These are phyloP conservation scores for Aspergillus calidoustus DNA, from an alignment of 2,329 filamentous ascomycete species.

Conservation along the genomic window DNA sequence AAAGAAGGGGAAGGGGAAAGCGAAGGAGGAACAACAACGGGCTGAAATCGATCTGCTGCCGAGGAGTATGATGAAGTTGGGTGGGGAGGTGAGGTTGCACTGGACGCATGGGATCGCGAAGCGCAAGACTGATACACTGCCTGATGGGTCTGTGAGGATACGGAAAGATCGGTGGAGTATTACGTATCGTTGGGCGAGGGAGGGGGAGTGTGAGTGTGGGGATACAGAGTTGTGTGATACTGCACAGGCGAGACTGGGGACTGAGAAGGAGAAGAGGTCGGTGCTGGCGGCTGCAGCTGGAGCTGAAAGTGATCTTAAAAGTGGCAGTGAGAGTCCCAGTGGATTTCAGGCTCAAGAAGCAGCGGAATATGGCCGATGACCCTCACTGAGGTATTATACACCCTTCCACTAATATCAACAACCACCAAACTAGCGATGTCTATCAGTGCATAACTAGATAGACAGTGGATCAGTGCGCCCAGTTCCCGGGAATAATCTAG, in stretches of 20 bases:
- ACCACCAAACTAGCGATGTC: background rate
- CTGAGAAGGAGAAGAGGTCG: conserved; percentile 54
- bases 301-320: background rate
- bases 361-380: background rate
- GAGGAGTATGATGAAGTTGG: conserved; percentile 58
- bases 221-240: conserved; percentile 57
- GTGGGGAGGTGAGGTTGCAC: conserved; percentile 55
- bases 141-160: conserved; percentile 51
- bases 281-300: conserved; percentile 18
- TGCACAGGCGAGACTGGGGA: conserved; percentile 51
- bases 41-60: conserved; percentile 55
- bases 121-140: conserved; percentile 56
- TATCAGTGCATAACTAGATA: background rate
- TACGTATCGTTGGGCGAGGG: conserved; percentile 59
- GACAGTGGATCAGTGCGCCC: too few species aligned
- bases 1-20: conserved; percentile 28
- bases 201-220: conserved; percentile 57
- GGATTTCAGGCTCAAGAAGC: background rate
- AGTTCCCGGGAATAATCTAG: too few species aligned
- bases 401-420: background rate
- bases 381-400: background rate
- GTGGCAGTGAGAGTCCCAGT: background rate
- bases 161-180: conserved; percentile 58
- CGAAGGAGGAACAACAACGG: conserved; percentile 18
- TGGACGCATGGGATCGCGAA: conserved; percentile 62